These are phyloP conservation scores for Kuraishia capsulata DNA, from an alignment of 805 yeast species.

Conservation along the genomic window DNA sequence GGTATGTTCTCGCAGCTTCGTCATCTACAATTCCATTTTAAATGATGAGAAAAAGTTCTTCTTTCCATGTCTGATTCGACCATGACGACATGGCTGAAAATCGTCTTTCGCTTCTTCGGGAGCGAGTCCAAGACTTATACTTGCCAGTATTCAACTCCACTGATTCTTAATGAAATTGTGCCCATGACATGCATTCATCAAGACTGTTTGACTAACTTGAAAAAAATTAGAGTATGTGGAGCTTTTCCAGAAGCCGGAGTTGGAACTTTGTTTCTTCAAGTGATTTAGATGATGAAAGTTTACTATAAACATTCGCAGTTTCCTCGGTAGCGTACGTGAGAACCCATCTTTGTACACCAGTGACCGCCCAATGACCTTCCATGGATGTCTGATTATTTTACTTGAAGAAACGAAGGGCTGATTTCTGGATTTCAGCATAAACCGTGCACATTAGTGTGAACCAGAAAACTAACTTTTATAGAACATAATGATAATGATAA, in stretches of 20 bases:
- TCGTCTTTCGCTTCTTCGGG: constrained; percentile 28
- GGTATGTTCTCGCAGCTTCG: too few relatives aligned
- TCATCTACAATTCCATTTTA: too few relatives aligned
- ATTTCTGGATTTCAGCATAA: too few relatives aligned
- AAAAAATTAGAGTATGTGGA: too few relatives aligned
- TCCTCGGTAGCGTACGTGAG: constrained; percentile 85
- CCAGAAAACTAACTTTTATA: neutral
- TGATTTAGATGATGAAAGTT: constrained; percentile 60
- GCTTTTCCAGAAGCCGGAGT: too few relatives aligned
- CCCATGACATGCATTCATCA: too few relatives aligned
- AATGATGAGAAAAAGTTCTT: constrained; percentile 38
- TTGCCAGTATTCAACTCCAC: constrained; percentile 77
- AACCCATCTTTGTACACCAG: constrained; percentile 78
- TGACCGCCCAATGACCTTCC: constrained; percentile 87
- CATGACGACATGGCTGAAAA: constrained; percentile 81
- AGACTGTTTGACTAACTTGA: neutral
- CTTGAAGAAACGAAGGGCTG: too few relatives aligned
- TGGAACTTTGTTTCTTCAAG: too few relatives aligned
- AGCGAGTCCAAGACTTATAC: constrained; percentile 53
- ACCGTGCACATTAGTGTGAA: too few relatives aligned
- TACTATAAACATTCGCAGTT: constrained; percentile 87
- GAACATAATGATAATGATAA: neutral
- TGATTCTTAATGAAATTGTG: constrained; percentile 29
- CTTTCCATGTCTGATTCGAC: constrained; percentile 93
- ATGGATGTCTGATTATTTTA: constrained; percentile 79